A percentile compares a stretch with the other conserved stretches of the same genome.
Evolutionary conservation across 805 yeast genomes (phyloP).

Genomic region (Metschnikowia anglica): DNA sequence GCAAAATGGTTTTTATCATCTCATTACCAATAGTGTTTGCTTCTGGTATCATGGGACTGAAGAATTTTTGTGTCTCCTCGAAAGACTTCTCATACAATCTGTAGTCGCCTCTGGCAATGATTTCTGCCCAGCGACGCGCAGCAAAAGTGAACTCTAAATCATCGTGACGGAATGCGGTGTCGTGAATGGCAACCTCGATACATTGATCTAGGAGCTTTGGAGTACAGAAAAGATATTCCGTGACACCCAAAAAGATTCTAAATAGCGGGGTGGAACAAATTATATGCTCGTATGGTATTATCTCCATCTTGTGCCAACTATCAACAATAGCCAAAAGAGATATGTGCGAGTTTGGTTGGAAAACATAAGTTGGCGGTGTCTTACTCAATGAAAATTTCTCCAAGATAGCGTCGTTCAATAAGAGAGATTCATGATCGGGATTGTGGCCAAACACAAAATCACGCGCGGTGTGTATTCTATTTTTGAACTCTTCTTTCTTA

Average conservation of each 20-base stretch:
- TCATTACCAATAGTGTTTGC: constrained; percentile 89
- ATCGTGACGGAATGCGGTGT: constrained; percentile 74
- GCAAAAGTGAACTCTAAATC: constrained; percentile 92
- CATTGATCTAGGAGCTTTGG: constrained; percentile 82
- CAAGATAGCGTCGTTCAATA: constrained; percentile 74
- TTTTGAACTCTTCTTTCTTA: constrained; percentile 53
- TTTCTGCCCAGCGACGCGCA: constrained; percentile 83
- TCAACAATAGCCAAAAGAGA: constrained; percentile 89
- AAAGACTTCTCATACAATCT: constrained; percentile 69
- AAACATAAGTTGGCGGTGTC: constrained; percentile 60
- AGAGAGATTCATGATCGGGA: constrained; percentile 52
- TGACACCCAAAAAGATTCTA: constrained; percentile 89
- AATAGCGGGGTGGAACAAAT: constrained; percentile 93
- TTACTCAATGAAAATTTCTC: constrained; percentile 78
- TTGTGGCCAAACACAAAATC: constrained; percentile 73
- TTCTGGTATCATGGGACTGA: constrained; percentile 81
- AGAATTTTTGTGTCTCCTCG: constrained; percentile 78
- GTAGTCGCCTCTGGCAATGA: constrained; percentile 74
- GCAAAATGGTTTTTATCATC: constrained; percentile 80
- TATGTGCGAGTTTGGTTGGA: constrained; percentile 82
- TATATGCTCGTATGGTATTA: constrained; percentile 94
- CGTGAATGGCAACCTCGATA: constrained; percentile 65
- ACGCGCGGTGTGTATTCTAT: constrained; percentile 65
- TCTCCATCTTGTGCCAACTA: constrained; percentile 82
- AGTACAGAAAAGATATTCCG: constrained; percentile 85